Evolutionary conservation across 2,329 filamentous ascomycete species (phyloP).

Genomic region (Penicillium digitatum): DNA sequence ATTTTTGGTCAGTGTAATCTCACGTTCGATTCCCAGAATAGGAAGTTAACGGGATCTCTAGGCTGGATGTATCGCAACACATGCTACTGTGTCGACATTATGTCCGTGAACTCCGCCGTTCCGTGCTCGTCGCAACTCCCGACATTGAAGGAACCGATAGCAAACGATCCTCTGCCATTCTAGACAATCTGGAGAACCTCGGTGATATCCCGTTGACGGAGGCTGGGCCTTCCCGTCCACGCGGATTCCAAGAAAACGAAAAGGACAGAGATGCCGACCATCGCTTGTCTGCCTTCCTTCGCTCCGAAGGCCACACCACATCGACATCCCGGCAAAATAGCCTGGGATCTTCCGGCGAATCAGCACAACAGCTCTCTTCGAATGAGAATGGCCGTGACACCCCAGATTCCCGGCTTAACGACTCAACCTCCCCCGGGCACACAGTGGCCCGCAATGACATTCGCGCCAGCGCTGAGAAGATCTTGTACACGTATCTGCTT

Average conservation of each 20-base stretch:
- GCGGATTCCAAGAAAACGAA: conserved; percentile 55
- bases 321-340: conserved; percentile 54
- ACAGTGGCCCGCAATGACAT: conserved; percentile 86
- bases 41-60: conserved; percentile 37
- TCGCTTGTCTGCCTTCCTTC: conserved; percentile 84
- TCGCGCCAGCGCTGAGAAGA: conserved; percentile 90
- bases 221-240: conserved; percentile 53
- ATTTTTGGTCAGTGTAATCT: conserved; percentile 76
- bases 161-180: conserved; percentile 76
- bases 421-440: conserved; percentile 78
- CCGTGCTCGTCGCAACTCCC: conserved; percentile 87
- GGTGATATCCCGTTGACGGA: conserved; percentile 53
- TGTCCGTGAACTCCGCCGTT: conserved; percentile 88
- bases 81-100: conserved; percentile 96
- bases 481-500: conserved; percentile 94
- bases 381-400: conserved; percentile 52
- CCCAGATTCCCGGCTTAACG: conserved; percentile 59
- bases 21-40: not conserved
- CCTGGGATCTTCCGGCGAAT: conserved; percentile 43
- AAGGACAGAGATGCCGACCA: conserved; percentile 79
- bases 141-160: conserved; percentile 77
- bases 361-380: conserved; percentile 37
- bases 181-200: conserved; percentile 67
- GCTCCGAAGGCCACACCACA: conserved; percentile 52
- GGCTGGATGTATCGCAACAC: conserved; percentile 98